Evolutionary conservation across 1,284 basidiomycete species (phyloP).

Genomic region (Pseudozyma hubeiensis): DNA sequence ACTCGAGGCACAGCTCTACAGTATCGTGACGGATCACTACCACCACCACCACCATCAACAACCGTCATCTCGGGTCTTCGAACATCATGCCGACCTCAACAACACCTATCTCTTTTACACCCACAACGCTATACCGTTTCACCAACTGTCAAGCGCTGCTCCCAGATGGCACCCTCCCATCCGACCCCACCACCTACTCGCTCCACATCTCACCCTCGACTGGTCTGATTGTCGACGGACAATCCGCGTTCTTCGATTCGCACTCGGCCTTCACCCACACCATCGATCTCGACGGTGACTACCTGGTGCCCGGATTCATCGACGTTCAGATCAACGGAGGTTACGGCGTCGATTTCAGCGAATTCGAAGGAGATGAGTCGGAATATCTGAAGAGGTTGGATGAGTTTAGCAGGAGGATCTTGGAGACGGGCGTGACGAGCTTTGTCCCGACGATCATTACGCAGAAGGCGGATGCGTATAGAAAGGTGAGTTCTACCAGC

Average conservation of each 20-base stretch:
- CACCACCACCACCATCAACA: neutral
- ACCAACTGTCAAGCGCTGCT: slow-evolving; percentile 43
- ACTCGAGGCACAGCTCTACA: neutral
- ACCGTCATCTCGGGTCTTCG: no score
- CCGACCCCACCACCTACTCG: slow-evolving; percentile 28
- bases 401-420: slow-evolving; percentile 78
- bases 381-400: slow-evolving; percentile 73
- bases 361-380: slow-evolving; percentile 71
- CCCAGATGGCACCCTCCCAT: slow-evolving; percentile 21
- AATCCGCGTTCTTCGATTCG: slow-evolving; percentile 35
- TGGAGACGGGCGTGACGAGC: slow-evolving; percentile 88
- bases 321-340: slow-evolving; percentile 88
- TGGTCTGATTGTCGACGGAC: slow-evolving; percentile 38
- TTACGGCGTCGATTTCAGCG: slow-evolving; percentile 88
- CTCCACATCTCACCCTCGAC: slow-evolving; percentile 25
- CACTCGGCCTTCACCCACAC: slow-evolving; percentile 9
- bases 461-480: slow-evolving; percentile 41
- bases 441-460: slow-evolving; percentile 71
- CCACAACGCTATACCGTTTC: slow-evolving; percentile 21
- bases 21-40: slow-evolving; percentile 1
- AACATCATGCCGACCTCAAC: slow-evolving; percentile 9
- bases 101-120: neutral
- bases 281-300: slow-evolving; percentile 41
- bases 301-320: slow-evolving; percentile 77
- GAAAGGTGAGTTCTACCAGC: slow-evolving; percentile 23